Evolutionary conservation across 2,329 filamentous ascomycete genomes (phyloP), one percentile per base, ranked within the genome.

Genomic region (Ophiobolus disseminans): DNA sequence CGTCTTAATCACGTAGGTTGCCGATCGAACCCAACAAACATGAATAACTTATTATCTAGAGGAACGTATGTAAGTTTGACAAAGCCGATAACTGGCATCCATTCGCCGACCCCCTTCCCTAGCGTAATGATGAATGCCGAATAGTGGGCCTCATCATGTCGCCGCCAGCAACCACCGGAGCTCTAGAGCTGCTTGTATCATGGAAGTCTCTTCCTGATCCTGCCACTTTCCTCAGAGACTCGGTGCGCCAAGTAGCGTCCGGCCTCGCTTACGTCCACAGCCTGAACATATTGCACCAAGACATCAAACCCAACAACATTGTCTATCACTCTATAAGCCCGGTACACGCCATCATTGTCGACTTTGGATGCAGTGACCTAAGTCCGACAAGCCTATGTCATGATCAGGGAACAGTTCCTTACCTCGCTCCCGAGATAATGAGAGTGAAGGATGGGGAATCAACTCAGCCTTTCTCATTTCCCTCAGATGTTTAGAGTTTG

Each of bases 141-240:
- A 47, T 30, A 7, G 45, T 28, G 37, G 30, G 45, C 31, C 38
- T 47, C 28, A 28, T 47, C 38, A 41, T 41, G 14, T 47, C 23
- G 19, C 45, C 45, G 5, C 45, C 23, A 36, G 30, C 45, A 41
- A 41, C 23, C 32, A 14, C 45, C 1, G 30, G 28, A 22, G 45
- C 43, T 4, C 43, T 46, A 20, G 14, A 17, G 14, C 8, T 17
- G 5, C 7, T 20, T 19, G 10, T 20, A 9, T 10, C 34, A 11
- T 26, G 23, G 23, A 26, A 26, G 11, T 26, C 23, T 26, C 23
- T 26, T 26, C 23, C 23, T 11, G 20, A 22, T n/a, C 36, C 36
- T 14, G 6, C 5, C 6, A 25, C 20, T 26, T 39, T 39, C 16
- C 36, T 39, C n/a, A n/a, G 19, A 4, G 22, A 39, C 22, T 39